phyloP scores from a whole-genome alignment of 1,284 basidiomycete species.

The Inonotus obliquus region DNA sequence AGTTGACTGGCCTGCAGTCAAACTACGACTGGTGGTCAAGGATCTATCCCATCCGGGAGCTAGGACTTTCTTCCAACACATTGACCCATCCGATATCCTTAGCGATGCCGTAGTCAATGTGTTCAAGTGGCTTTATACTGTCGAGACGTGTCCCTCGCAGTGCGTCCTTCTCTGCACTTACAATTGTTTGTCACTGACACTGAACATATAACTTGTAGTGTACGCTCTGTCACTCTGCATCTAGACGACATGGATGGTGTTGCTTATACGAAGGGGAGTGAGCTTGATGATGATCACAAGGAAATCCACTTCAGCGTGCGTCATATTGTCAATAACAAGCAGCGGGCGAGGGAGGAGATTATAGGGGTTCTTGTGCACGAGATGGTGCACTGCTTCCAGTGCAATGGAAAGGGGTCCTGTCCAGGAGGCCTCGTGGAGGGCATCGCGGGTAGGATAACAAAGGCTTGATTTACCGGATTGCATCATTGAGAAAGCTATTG shows the following conservation, averaged over 20 bases:
- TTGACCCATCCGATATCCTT: constrained; percentile 44
- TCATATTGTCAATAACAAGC: constrained; percentile 43
- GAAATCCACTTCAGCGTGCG: constrained; percentile 68
- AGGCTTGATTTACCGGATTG: neutral
- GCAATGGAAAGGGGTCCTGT: constrained; percentile 52
- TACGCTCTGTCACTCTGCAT: constrained; percentile 14
- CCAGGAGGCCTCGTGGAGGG: constrained; percentile 70
- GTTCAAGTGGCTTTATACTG: constrained; percentile 56
- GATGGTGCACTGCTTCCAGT: constrained; percentile 71
- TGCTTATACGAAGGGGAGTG: constrained; percentile 49
- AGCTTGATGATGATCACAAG: constrained; percentile 47
- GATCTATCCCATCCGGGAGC: constrained; percentile 57
- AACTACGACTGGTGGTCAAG: constrained; percentile 49
- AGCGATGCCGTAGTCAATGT: constrained; percentile 48
- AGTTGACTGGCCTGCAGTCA: constrained; percentile 48
- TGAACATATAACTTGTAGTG: constrained; percentile 3
- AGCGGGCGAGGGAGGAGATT: constrained; percentile 54
- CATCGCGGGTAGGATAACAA: constrained; percentile 51
- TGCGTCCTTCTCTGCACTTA: constrained; percentile 30
- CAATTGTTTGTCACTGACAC: neutral
- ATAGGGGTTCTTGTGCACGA: constrained; percentile 61
- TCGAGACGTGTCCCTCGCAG: constrained; percentile 51
- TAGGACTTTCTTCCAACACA: constrained; percentile 48
- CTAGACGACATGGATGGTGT: constrained; percentile 50
- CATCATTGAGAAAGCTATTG: neutral